Conservation (phyloP, 2,329 filamentous ascomycete species). For the Lithohypha guttulata region DNA sequence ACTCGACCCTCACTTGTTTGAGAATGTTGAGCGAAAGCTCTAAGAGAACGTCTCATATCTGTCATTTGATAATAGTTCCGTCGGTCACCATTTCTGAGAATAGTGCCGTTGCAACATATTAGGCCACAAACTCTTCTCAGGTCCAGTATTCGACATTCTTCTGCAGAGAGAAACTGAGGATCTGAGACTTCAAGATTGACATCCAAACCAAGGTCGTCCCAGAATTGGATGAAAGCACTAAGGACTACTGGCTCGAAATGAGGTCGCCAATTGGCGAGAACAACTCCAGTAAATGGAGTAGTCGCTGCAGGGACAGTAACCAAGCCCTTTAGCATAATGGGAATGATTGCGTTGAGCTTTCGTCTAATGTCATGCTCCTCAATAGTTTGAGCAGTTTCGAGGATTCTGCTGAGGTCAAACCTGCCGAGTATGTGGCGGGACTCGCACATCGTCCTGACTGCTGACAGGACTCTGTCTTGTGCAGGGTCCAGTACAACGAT, state of each 20-base stretch:
- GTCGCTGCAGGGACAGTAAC: slow-evolving; percentile 19
- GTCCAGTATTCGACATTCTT: slow-evolving; percentile 27
- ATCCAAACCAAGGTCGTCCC: slow-evolving; percentile 28
- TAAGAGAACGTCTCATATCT: slow-evolving; percentile 32
- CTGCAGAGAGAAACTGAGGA: slow-evolving; percentile 29
- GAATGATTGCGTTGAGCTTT: background rate
- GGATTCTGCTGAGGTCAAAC: slow-evolving; percentile 23
- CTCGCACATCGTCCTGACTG: slow-evolving; percentile 17
- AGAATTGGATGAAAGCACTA: slow-evolving; percentile 25
- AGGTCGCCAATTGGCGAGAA: slow-evolving; percentile 34
- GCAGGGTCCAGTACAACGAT: slow-evolving; percentile 36
- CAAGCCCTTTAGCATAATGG: background rate
- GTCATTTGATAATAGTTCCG: slow-evolving; percentile 37
- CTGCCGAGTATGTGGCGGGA: slow-evolving; percentile 25
- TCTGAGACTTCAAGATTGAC: slow-evolving; percentile 34
- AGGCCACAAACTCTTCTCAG: slow-evolving; percentile 29
- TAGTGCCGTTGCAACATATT: slow-evolving; percentile 33
- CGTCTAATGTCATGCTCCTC: background rate
- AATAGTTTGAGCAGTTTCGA: slow-evolving; percentile 9
- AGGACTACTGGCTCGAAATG: slow-evolving; percentile 25
- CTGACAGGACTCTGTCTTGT: slow-evolving; percentile 27
- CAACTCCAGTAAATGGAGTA: slow-evolving; percentile 29
- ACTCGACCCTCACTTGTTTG: slow-evolving; percentile 34
- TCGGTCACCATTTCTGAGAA: slow-evolving; percentile 31
- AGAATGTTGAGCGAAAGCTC: slow-evolving; percentile 37